A percentile compares a stretch with the other conserved stretches of the same genome.
phyloP scores from a whole-genome alignment of 495 filamentous ascomycete genomes.

The Trichoderma reesei region DNA sequence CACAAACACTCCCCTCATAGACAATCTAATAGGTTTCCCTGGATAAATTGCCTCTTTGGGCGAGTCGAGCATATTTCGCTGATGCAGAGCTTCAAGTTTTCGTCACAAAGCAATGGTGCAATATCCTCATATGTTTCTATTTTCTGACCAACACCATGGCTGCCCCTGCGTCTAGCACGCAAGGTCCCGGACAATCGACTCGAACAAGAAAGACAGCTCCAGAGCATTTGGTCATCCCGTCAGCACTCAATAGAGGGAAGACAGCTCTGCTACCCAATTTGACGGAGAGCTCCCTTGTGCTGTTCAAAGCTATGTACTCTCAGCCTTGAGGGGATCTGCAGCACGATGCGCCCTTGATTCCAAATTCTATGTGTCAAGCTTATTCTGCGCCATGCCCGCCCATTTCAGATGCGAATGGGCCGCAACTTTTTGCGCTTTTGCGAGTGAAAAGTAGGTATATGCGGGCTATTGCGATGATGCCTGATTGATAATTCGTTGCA shows the following conservation, averaged over 20 bases:
- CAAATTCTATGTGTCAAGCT: constrained; percentile 4
- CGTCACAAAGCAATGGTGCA: too few relatives aligned
- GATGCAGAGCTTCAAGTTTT: too few relatives aligned
- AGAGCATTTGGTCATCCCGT: neutral
- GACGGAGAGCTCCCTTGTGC: neutral
- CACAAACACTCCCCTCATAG: neutral
- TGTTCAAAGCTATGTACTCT: neutral
- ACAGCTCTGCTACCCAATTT: too few relatives aligned
- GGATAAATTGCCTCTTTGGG: neutral
- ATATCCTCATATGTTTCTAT: neutral
- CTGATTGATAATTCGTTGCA: too few relatives aligned
- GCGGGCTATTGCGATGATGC: too few relatives aligned
- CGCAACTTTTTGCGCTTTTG: neutral
- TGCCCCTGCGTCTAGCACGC: neutral
- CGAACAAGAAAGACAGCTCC: too few relatives aligned
- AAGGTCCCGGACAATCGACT: too few relatives aligned
- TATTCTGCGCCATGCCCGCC: neutral
- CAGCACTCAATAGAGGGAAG: neutral
- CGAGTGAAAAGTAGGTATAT: neutral
- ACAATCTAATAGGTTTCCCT: neutral
- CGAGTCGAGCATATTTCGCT: too few relatives aligned
- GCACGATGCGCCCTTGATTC: neutral
- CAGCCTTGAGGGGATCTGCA: neutral
- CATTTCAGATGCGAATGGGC: neutral
- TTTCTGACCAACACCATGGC: neutral